Conservation (phyloP, 352 stramenopile genomes). For the Globisporangium nagaii region DNA sequence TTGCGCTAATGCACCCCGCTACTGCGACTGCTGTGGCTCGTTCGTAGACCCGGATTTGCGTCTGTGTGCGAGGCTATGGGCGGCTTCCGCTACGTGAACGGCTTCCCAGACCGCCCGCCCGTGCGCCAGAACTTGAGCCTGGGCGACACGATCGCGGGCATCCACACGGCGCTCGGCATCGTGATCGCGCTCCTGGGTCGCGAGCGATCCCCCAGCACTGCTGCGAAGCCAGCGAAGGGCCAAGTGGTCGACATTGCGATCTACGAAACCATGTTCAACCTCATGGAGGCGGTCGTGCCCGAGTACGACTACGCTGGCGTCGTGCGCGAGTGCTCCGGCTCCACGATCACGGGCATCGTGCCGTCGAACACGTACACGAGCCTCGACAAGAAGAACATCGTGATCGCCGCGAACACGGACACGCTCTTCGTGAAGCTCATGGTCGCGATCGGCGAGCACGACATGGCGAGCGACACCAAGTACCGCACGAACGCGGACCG, state of each 20-base stretch:
- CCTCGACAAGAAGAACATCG: conserved; percentile 78
- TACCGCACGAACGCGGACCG: conserved; percentile 66
- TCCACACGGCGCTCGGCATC: conserved; percentile 77
- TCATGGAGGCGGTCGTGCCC: conserved; percentile 80
- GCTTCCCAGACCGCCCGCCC: conserved; percentile 70
- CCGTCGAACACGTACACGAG: conserved; percentile 85
- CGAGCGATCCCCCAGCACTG: conserved; percentile 35
- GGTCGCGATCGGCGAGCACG: conserved; percentile 52
- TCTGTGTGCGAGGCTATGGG: conserved; percentile 86
- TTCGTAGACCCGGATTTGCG: conserved; percentile 63
- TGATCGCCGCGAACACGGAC: conserved; percentile 83
- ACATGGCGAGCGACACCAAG: conserved; percentile 51
- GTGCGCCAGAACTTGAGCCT: conserved; percentile 81
- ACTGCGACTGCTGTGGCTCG: no score
- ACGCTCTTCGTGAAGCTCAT: conserved; percentile 79
- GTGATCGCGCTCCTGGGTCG: conserved; percentile 75
- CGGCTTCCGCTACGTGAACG: conserved; percentile 84
- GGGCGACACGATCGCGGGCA: conserved; percentile 79
- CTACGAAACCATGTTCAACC: conserved; percentile 86
- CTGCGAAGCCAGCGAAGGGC: conserved; percentile 18
- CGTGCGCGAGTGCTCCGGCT: conserved; percentile 79
- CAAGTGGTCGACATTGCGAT: conserved; percentile 86
- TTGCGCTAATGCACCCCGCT: no score
- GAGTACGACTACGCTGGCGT: conserved; percentile 81
- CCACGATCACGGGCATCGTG: conserved; percentile 85